These are phyloP conservation scores for Heteromeles arbutifolia DNA, from an alignment of 306 rosid genomes.

Conservation along the genomic window DNA sequence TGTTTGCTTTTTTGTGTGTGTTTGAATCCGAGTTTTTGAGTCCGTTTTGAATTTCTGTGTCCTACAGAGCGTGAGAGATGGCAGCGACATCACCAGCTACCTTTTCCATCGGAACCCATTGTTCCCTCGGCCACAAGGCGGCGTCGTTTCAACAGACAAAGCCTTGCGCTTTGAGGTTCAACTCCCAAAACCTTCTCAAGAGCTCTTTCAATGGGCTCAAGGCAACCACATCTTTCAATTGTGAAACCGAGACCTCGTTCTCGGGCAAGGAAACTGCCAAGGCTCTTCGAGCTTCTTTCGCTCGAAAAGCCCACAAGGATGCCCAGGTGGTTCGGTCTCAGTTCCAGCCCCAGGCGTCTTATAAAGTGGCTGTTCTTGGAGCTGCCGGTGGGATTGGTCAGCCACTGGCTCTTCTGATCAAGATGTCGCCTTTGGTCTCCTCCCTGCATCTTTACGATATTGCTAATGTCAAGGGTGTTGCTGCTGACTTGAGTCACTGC, in stretches of 20 bases:
- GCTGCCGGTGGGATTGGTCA: constrained; percentile 98
- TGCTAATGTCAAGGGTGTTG: constrained; percentile 93
- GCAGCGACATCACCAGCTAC: constrained; percentile 63
- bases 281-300: constrained; percentile 47
- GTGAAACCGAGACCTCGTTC: constrained; percentile 52
- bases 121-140: constrained; percentile 41
- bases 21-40: neutral
- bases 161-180: constrained; percentile 40
- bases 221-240: constrained; percentile 35
- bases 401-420: constrained; percentile 79
- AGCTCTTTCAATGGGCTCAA: constrained; percentile 63
- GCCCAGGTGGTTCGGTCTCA: constrained; percentile 19
- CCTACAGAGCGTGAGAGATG: constrained; percentile 49
- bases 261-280: constrained; percentile 42
- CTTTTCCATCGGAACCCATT: constrained; percentile 44
- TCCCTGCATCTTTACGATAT: constrained; percentile 82
- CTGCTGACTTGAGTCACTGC: constrained; percentile 96
- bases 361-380: constrained; percentile 87
- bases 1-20: neutral
- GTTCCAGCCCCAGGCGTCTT: constrained; percentile 76
- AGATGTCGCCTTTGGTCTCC: constrained; percentile 93
- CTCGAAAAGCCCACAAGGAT: constrained; percentile 45
- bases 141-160: constrained; percentile 44
- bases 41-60: neutral
- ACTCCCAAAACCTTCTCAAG: constrained; percentile 43